Evolutionary conservation across 257 asterid species (phyloP), one percentile per base, ranked within the genome.

Genomic region (Jaltomata sinuosa): DNA sequence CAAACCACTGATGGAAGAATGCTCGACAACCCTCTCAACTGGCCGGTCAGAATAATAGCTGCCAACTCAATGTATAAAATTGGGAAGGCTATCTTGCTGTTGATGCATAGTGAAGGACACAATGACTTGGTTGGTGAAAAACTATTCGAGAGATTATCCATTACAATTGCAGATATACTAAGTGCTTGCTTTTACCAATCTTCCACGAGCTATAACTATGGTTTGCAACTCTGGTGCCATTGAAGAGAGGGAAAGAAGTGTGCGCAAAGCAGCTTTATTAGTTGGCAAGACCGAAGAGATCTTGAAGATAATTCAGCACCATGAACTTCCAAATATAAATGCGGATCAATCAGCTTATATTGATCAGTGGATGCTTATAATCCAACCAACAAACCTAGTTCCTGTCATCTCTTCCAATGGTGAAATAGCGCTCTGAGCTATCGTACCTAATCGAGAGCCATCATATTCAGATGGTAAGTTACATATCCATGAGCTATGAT

Each of bases 61-160:
- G 89, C 91, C 3, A 87, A 90, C 55, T 88, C 90, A 25, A 88
- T 90, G 92, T 86, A 89, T 18, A 54, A 88, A 40, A 83, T 85
- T 8, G 85, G 87, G 65, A 79, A 32, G 29, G 85, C 88, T 21
- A 59, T 89, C 50, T 12, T 88, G 69, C 42, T 62, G 8, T 59
- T 82, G 10, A 25, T n/a, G 2, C 25, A 53, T 29, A 82, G 21
- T 5, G 76, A 72, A 38, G 79, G 79, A 69, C 50, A 69, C 7
- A 27, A 6, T 19, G 38, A 42, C 2, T 77, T 61, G 49, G 65
- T 79, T 0, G 89, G 84, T 10, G 87, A 87, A 31, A 67, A 16
- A 3, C 7, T 88, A 59, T 90, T 92, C 11, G 74, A 86, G 7
- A 22, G 36, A 45, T 3, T 89, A 71, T 80, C 53, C 0, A 21